These are phyloP conservation scores for Aspergillus niger DNA, from an alignment of 2,329 filamentous ascomycete species.

Conservation along the genomic window DNA sequence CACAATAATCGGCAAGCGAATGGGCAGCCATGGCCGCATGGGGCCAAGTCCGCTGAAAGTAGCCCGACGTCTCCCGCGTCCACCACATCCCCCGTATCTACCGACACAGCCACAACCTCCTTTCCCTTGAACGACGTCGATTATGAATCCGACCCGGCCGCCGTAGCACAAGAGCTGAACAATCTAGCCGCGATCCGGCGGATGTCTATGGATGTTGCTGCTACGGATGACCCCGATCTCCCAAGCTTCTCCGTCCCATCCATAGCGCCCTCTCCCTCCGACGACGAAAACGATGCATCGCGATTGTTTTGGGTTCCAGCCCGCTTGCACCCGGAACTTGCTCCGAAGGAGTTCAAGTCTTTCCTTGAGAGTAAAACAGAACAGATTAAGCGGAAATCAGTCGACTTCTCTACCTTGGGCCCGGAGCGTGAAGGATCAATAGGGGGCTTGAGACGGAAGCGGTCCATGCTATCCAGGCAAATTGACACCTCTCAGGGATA, in stretches of 20 bases:
- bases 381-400: constrained; percentile 81
- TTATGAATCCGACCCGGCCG: constrained; percentile 85
- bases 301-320: constrained; percentile 95
- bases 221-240: constrained; percentile 60
- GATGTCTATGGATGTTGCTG: constrained; percentile 90
- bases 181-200: constrained; percentile 87
- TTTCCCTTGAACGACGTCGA: constrained; percentile 80
- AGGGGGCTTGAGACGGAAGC: constrained; percentile 75
- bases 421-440: constrained; percentile 56
- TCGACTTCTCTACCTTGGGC: constrained; percentile 62
- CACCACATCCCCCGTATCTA: constrained; percentile 58
- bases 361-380: constrained; percentile 94
- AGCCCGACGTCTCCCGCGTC: constrained; percentile 58
- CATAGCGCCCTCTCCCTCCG: constrained; percentile 45
- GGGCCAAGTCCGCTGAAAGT: constrained; percentile 42
- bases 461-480: constrained; percentile 92
- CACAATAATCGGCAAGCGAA: constrained; percentile 32
- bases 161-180: constrained; percentile 87
- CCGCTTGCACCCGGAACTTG: constrained; percentile 88
- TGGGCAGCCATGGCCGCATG: constrained; percentile 33
- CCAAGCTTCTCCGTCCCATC: constrained; percentile 48
- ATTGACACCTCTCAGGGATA: constrained; percentile 77
- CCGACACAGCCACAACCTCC: constrained; percentile 61
- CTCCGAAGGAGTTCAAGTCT: constrained; percentile 93
- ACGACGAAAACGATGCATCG: constrained; percentile 82